Percentiles rank a stretch among this genome's conserved stretches.
Conservation (phyloP, 2,329 filamentous ascomycete species). For the Monosporascus ibericus region DNA sequence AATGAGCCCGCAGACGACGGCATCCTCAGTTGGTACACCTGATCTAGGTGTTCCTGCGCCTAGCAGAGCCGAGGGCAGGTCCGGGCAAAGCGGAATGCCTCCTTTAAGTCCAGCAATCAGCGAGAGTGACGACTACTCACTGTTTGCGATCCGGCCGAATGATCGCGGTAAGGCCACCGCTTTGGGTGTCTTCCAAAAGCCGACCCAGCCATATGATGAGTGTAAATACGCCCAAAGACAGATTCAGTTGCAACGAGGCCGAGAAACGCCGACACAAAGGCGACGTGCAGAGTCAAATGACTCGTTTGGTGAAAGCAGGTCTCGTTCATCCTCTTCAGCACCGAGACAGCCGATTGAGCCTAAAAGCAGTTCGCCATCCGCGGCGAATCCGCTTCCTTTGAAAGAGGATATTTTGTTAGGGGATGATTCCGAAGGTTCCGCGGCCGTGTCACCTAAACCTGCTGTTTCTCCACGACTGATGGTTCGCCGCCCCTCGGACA, state of each 20-base stretch:
- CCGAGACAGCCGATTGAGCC: constrained; percentile 30
- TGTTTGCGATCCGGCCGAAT: constrained; percentile 63
- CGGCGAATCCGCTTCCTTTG: constrained; percentile 23
- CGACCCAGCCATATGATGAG: constrained; percentile 73
- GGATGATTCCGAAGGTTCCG: constrained; percentile 32
- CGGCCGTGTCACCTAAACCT: constrained; percentile 15
- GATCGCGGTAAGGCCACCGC: constrained; percentile 49
- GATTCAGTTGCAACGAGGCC: constrained; percentile 70
- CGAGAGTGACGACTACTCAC: constrained; percentile 61
- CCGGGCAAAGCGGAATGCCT: constrained; percentile 34
- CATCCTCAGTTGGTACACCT: constrained; percentile 30
- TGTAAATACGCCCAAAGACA: constrained; percentile 78
- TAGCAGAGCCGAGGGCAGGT: constrained; percentile 30
- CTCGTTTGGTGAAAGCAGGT: constrained; percentile 34
- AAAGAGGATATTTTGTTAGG: constrained; percentile 33
- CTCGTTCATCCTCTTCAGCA: constrained; percentile 41
- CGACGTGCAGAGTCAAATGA: constrained; percentile 40
- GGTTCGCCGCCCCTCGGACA: constrained; percentile 43
- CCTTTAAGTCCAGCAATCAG: constrained; percentile 65
- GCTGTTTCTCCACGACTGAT: constrained; percentile 29
- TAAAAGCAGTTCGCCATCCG: constrained; percentile 16
- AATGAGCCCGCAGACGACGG: constrained; percentile 40
- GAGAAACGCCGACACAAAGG: constrained; percentile 52
- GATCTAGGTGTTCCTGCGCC: constrained; percentile 26
- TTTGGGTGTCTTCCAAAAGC: constrained; percentile 51